Conservation (phyloP, 768 basidiomycete species). For the Tubosaeta sp. region DNA sequence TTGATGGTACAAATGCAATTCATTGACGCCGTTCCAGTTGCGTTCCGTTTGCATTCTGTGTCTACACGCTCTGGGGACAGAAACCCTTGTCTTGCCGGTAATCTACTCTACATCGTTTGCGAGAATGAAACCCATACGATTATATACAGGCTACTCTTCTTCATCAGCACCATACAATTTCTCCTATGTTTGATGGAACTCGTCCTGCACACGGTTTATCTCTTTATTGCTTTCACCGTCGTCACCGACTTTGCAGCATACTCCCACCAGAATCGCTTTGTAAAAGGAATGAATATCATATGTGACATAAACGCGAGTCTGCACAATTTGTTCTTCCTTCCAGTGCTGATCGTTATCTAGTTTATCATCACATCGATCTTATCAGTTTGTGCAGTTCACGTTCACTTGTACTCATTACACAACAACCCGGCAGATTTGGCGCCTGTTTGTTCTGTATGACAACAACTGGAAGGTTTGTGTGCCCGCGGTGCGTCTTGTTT, state of each 20-base stretch:
- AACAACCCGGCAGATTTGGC: conserved; percentile 15
- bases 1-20: not conserved
- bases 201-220: conserved; percentile 1
- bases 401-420: not conserved
- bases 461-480: conserved; percentile 9
- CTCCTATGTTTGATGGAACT: conserved; percentile 10
- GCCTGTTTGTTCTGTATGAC: conserved; percentile 20
- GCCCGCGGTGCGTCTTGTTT: conserved; percentile 12
- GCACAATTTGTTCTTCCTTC: not conserved
- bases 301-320: conserved; percentile 12
- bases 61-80: conserved; percentile 12
- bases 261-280: not conserved
- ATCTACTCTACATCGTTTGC: not conserved
- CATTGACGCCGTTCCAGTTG: conserved; percentile 7
- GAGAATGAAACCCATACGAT: not conserved
- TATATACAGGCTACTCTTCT: conserved; percentile 6
- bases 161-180: conserved; percentile 15
- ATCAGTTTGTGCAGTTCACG: conserved; percentile 12
- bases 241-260: not conserved
- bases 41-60: conserved; percentile 13
- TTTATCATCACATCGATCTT: conserved; percentile 11
- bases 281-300: not conserved
- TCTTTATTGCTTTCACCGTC: conserved; percentile 4
- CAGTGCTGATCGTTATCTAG: conserved; percentile 4
- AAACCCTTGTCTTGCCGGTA: conserved; percentile 8